A percentile compares a stretch with the other conserved stretches of the same genome.
These are phyloP conservation scores for Eutrema heterophyllum DNA, from an alignment of 345 rosid species.

Conservation along the genomic window DNA sequence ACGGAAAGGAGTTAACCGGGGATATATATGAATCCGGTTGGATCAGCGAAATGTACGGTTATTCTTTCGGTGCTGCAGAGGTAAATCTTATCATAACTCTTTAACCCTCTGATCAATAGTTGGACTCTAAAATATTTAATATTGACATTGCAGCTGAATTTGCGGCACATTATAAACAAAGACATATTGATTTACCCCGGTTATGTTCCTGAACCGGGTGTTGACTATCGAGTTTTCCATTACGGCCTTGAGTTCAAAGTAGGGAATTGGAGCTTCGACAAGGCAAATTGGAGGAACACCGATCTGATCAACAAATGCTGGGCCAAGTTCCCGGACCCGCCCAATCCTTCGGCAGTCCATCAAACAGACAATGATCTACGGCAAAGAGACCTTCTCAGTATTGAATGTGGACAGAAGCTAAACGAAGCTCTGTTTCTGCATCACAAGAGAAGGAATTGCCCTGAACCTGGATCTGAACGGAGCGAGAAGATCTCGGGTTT, in stretches of 20 bases:
- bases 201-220: slow-evolving; percentile 75
- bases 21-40: slow-evolving; percentile 90
- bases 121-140: background rate
- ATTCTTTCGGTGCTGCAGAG: slow-evolving; percentile 99
- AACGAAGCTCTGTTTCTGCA: slow-evolving; percentile 78
- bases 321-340: slow-evolving; percentile 92
- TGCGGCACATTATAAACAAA: slow-evolving; percentile 65
- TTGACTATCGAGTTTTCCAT: slow-evolving; percentile 82
- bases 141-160: slow-evolving; percentile 55
- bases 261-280: slow-evolving; percentile 96
- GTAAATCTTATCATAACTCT: slow-evolving; percentile 27
- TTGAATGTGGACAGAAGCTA: slow-evolving; percentile 80
- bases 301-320: slow-evolving; percentile 80
- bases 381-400: slow-evolving; percentile 78
- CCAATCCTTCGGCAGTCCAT: slow-evolving; percentile 54
- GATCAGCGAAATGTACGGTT: slow-evolving; percentile 99
- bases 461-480: slow-evolving; percentile 35
- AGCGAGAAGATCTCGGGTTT: slow-evolving; percentile 8
- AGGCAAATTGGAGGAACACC: slow-evolving; percentile 83
- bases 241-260: slow-evolving; percentile 86
- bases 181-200: slow-evolving; percentile 90
- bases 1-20: slow-evolving; percentile 81
- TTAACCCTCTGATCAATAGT: background rate
- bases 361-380: slow-evolving; percentile 41
- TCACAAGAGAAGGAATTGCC: slow-evolving; percentile 72